Evolutionary conservation across 140 eudicot species (phyloP), one percentile per base, ranked within the genome.

Genomic region (Senecio squalidus): DNA sequence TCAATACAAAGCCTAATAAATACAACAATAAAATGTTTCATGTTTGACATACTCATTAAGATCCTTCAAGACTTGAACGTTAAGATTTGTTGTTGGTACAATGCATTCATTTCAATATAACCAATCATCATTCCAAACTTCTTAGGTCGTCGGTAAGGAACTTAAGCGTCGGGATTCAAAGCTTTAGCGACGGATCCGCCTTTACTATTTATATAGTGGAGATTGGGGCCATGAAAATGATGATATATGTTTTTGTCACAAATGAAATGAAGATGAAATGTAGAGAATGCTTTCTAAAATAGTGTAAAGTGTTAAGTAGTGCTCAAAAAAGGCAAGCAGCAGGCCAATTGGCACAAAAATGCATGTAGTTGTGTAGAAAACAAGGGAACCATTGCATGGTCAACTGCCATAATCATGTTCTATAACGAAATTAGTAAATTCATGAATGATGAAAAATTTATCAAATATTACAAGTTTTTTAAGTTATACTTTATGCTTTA

Each of bases 321-420:
- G n/a, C 36, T 29, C 28, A 67, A 22, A 68, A 40, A 45, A 31
- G 59, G 67, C 34, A 67, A 14, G 33, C 39, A 30, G 67, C 34
- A 67, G 16, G 33, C 39, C 43, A 55, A 27, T 55, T 45, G 66
- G 73, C 73, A 67, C 57, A 67, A 67, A 67, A 58, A 57, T 56
- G 58, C 27, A 57, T 68, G 43, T 23, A 56, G 21, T n/a, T n/a
- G n/a, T 57, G 58, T 56, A 56, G 58, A 57, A 67, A 56, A 56
- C 51, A 45, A 67, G 54, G 72, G 7, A 41, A 62, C 15, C 58
- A 30, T 30, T 62, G 47, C 31, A 52, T 65, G 60, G 43, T 50
- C 38, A 64, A 64, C 49, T 64, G 60, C 51, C 24, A 64, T 64
- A 23, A 64, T 64, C 45, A 51, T 64, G 70, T 62, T 62, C 59